Conservation (phyloP, 2,329 filamentous ascomycete species). For the Pseudogymnoascus sp. region DNA sequence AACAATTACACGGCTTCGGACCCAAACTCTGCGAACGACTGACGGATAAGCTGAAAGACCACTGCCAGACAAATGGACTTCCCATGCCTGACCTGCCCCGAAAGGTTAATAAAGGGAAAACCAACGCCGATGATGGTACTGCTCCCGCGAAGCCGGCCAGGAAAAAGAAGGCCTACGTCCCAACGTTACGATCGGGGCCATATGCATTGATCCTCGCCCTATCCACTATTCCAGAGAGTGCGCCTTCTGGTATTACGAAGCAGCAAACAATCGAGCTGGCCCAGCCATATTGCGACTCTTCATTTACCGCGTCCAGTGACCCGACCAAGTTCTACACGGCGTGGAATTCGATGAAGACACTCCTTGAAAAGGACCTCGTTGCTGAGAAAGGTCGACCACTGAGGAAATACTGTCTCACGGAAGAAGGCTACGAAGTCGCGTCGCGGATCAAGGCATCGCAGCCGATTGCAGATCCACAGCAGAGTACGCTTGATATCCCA, state of each 20-base stretch:
- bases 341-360: slow-evolving; percentile 74
- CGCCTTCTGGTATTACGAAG: slow-evolving; percentile 54
- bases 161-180: slow-evolving; percentile 61
- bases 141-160: slow-evolving; percentile 45
- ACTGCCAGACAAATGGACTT: slow-evolving; percentile 59
- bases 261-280: slow-evolving; percentile 58
- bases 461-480: slow-evolving; percentile 21
- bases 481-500: slow-evolving; percentile 13
- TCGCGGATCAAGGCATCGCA: slow-evolving; percentile 49
- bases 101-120: slow-evolving; percentile 30
- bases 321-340: slow-evolving; percentile 67
- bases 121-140: slow-evolving; percentile 12
- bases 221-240: slow-evolving; percentile 47
- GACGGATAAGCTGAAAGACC: slow-evolving; percentile 48
- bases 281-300: slow-evolving; percentile 64
- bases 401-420: slow-evolving; percentile 61
- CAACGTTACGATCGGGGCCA: slow-evolving; percentile 60
- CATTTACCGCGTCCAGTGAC: slow-evolving; percentile 60
- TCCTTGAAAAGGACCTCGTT: slow-evolving; percentile 65
- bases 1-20: slow-evolving; percentile 66
- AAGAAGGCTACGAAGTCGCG: slow-evolving; percentile 70
- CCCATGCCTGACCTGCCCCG: slow-evolving; percentile 55
- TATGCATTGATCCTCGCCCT: slow-evolving; percentile 66
- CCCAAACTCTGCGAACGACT: slow-evolving; percentile 62
- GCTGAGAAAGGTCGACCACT: slow-evolving; percentile 61